Evolutionary conservation across 148 eudicot genomes (phyloP).

Genomic region (Nepenthes gracilis): DNA sequence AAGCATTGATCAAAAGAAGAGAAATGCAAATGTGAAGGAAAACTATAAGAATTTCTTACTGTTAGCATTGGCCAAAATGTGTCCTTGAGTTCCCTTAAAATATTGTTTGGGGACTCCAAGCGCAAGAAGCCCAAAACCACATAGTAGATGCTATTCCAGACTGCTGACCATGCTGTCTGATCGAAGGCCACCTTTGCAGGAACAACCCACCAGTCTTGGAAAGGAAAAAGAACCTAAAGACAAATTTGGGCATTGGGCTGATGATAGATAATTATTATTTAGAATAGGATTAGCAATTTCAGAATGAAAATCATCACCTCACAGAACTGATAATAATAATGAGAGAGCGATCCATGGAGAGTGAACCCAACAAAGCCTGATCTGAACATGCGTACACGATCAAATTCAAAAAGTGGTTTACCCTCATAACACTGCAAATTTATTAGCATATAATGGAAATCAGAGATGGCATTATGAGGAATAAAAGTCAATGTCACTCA

Average conservation of each 20-base stretch:
- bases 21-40: not conserved
- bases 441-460: not conserved
- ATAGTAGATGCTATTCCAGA: slow-evolving; percentile 69
- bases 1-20: not conserved
- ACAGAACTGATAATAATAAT: slow-evolving; percentile 60
- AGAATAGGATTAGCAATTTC: not conserved
- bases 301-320: slow-evolving; percentile 32
- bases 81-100: slow-evolving; percentile 35
- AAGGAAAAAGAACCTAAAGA: slow-evolving; percentile 52
- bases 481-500: not conserved
- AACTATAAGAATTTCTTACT: slow-evolving; percentile 18
- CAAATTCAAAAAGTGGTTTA: slow-evolving; percentile 58
- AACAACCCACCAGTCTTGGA: slow-evolving; percentile 70
- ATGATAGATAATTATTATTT: not conserved
- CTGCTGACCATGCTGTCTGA: slow-evolving; percentile 62
- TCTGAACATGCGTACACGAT: slow-evolving; percentile 50
- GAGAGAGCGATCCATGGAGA: slow-evolving; percentile 68
- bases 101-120: slow-evolving; percentile 44
- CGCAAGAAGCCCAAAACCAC: slow-evolving; percentile 40
- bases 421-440: slow-evolving; percentile 57
- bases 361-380: slow-evolving; percentile 68
- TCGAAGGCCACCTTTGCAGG: slow-evolving; percentile 59
- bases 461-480: not conserved
- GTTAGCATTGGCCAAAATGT: slow-evolving; percentile 69
- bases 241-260: not conserved